These are phyloP conservation scores for Cercospora brassicicola DNA, from an alignment of 2,329 filamentous ascomycete genomes.

Conservation along the genomic window DNA sequence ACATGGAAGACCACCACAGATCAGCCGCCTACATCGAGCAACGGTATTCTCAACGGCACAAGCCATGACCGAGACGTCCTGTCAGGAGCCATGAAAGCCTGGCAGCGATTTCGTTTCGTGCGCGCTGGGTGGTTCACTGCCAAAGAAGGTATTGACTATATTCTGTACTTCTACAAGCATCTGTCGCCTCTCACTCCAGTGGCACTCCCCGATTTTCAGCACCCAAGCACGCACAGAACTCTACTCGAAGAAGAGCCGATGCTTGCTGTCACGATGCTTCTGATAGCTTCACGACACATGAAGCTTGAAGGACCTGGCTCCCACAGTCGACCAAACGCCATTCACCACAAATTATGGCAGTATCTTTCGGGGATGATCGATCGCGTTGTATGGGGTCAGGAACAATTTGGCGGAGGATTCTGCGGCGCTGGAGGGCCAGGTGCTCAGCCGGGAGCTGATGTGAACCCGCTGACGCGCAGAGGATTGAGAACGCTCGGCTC, in stretches of 20 bases:
- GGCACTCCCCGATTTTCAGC: conserved; percentile 83
- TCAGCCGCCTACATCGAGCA: conserved; percentile 20
- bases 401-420: conserved; percentile 88
- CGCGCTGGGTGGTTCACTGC: conserved; percentile 95
- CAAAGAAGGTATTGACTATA: conserved; percentile 87
- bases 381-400: conserved; percentile 90
- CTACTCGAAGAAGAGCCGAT: conserved; percentile 90
- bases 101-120: conserved; percentile 92
- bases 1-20: conserved; percentile 31
- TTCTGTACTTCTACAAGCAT: conserved; percentile 93
- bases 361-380: conserved; percentile 95
- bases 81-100: conserved; percentile 75
- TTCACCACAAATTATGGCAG: conserved; percentile 93
- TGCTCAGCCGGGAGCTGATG: conserved; percentile 65
- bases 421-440: conserved; percentile 62
- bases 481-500: conserved; percentile 88
- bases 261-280: conserved; percentile 84
- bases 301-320: conserved; percentile 76
- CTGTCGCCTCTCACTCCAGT: conserved; percentile 91
- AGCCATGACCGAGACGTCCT: conserved; percentile 40
- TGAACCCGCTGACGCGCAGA: conserved; percentile 57
- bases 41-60: conserved; percentile 27
- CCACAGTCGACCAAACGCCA: conserved; percentile 79
- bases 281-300: conserved; percentile 85
- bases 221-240: conserved; percentile 74